Base-by-base conservation (phyloP, 352 stramenopile genomes). In the Globisporangium heterothallicum region DNA sequence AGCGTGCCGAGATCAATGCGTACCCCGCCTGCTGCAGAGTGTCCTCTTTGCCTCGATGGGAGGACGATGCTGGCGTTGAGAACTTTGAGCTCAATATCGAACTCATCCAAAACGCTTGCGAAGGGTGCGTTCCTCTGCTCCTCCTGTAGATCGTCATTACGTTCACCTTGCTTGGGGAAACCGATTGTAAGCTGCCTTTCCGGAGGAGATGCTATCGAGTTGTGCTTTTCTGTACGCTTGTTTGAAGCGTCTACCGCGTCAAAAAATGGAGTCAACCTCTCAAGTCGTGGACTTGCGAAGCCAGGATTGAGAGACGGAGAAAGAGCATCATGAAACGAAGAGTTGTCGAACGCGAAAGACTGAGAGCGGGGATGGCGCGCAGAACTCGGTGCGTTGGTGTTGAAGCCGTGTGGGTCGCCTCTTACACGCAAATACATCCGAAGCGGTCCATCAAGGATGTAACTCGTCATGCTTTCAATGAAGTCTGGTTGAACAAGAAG, bases 401-500 rank as follows among this genome's bases (percentile, higher is more conserved):
- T 8, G 9, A 36, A 36, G 12, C 30, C 30, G 16, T 36, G 30
- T 41, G 13, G 22, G 47, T 30, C 29, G 34, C 56, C 19, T 50
- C 44, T 45, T 29, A 21, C 49, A 22, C 25, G 19, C 56, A 84
- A 66, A 38, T 82, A 63, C 22, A 66, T 42, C n/a, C 59, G 57
- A 30, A 92, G 55, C 13, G 70, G 61, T 21, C 81, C 78, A 54
- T 87, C 68, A 13, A 88, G 40, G 9, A 75, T 58, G 58, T 82
- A 89, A 34, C 69, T 80, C 6, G 63, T 63, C 12, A 88, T 25
- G 25, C 48, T 78, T 24, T 89, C 78, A 53, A 88, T 52, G 49
- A 88, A 89, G 10, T 76, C 61, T 22, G 76, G 72, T 16, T 84
- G 68, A 3, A 78, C 61, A 34, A 84, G 46, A 25, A 89, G 51